These are phyloP conservation scores for Mortierella antarctica DNA, from an alignment of 192 early-diverging fungal species.

Conservation along the genomic window DNA sequence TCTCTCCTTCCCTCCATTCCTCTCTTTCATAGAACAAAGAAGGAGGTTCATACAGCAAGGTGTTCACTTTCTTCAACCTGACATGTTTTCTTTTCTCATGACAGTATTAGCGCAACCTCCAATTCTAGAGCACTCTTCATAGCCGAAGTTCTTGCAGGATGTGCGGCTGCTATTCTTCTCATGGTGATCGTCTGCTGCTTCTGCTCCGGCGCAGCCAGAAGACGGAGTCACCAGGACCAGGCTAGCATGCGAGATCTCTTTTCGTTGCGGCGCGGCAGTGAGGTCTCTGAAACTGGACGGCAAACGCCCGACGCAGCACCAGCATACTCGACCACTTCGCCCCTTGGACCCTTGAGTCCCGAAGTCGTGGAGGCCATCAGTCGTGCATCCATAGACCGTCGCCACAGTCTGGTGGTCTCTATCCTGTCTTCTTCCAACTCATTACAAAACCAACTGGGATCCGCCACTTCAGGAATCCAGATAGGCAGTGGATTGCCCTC, in stretches of 20 bases:
- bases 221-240: background rate
- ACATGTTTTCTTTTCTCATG: background rate
- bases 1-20: background rate
- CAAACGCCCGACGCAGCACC: conserved; percentile 38
- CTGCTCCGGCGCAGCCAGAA: conserved; percentile 25
- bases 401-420: conserved; percentile 35
- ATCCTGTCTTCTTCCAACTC: conserved; percentile 28
- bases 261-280: background rate
- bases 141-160: conserved; percentile 38
- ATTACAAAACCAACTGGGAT: background rate
- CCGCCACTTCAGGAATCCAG: background rate
- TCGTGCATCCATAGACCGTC: conserved; percentile 17
- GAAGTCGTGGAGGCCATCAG: conserved; percentile 44
- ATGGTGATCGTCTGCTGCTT: conserved; percentile 33
- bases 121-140: conserved; percentile 18
- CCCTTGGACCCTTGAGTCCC: conserved; percentile 41
- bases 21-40: background rate
- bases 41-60: too few species aligned
- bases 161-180: conserved; percentile 16
- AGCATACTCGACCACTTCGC: conserved; percentile 29
- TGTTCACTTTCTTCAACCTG: background rate
- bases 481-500: conserved; percentile 1
- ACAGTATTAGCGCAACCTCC: background rate
- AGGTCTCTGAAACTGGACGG: conserved; percentile 10
- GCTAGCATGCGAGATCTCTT: background rate